phyloP scores from a whole-genome alignment of 768 basidiomycete species.

The Russula earlei region DNA sequence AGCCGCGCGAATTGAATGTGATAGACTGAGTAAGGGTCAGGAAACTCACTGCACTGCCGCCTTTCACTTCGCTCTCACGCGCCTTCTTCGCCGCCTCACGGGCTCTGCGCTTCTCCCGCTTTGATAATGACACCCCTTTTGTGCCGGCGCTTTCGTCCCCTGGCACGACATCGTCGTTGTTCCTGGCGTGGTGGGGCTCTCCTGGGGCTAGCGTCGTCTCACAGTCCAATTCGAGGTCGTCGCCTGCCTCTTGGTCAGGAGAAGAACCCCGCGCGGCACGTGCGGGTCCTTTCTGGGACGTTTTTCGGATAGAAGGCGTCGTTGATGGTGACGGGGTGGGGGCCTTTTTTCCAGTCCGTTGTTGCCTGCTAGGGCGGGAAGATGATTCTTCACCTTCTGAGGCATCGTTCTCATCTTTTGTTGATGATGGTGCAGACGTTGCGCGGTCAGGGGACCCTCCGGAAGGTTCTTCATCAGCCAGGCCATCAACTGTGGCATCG shows the following conservation, averaged over 20 bases:
- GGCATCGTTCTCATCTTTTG: background rate
- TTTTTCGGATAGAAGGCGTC: background rate
- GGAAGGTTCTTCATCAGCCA: background rate
- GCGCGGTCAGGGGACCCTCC: slow-evolving; percentile 2
- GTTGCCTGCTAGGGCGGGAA: background rate
- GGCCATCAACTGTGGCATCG: background rate
- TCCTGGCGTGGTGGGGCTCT: background rate
- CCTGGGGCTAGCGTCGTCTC: background rate
- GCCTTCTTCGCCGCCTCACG: slow-evolving; percentile 66
- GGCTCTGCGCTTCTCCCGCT: slow-evolving; percentile 74
- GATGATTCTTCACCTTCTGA: slow-evolving; percentile 1
- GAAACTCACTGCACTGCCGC: slow-evolving; percentile 10
- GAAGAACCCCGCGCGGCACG: background rate
- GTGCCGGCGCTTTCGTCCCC: slow-evolving; percentile 5
- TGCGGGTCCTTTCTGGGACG: background rate
- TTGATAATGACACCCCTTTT: slow-evolving; percentile 43
- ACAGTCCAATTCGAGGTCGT: background rate
- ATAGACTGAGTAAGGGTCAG: background rate
- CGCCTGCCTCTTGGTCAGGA: background rate
- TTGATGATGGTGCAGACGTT: background rate
- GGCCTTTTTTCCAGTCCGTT: slow-evolving; percentile 1
- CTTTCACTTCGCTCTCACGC: slow-evolving; percentile 9
- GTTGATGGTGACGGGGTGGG: slow-evolving; percentile 4
- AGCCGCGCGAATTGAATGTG: background rate
- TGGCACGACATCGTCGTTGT: slow-evolving; percentile 10